Evolutionary conservation across 257 asterid species (phyloP).

Genomic region (Lycium barbarum): DNA sequence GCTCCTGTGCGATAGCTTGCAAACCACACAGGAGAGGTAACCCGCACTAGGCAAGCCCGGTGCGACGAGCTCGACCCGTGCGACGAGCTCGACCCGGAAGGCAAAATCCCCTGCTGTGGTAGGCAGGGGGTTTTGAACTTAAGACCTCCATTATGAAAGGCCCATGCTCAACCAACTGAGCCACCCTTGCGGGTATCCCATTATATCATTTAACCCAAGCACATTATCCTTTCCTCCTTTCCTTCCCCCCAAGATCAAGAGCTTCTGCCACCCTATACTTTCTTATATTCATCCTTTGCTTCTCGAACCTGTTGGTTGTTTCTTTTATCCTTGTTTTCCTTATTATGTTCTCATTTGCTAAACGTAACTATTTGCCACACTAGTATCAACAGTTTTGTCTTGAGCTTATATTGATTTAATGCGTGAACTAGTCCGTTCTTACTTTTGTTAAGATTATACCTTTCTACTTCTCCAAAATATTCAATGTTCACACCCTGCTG

Average conservation of each 20-base stretch:
- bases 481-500: not conserved
- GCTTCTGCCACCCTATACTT: not conserved
- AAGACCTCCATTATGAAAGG: too few species aligned
- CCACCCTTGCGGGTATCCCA: too few species aligned
- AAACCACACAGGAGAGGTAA: too few species aligned
- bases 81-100: too few species aligned
- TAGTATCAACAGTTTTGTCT: not conserved
- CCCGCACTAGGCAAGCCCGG: too few species aligned
- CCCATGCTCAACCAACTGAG: too few species aligned
- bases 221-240: conserved; percentile 2
- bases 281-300: not conserved
- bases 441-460: conserved; percentile 10
- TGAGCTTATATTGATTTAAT: not conserved
- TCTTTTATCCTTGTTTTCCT: conserved; percentile 20
- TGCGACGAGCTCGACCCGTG: too few species aligned
- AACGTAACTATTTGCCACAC: not conserved
- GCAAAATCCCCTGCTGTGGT: too few species aligned
- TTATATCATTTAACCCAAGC: not conserved
- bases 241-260: conserved; percentile 5
- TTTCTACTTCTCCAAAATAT: conserved; percentile 24
- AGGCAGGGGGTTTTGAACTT: too few species aligned
- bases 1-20: too few species aligned
- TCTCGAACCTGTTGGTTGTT: not conserved
- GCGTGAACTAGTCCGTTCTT: not conserved
- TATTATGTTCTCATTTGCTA: not conserved